Conservation (phyloP, 2,329 filamentous ascomycete genomes). For the Paecilomyces formosus region DNA sequence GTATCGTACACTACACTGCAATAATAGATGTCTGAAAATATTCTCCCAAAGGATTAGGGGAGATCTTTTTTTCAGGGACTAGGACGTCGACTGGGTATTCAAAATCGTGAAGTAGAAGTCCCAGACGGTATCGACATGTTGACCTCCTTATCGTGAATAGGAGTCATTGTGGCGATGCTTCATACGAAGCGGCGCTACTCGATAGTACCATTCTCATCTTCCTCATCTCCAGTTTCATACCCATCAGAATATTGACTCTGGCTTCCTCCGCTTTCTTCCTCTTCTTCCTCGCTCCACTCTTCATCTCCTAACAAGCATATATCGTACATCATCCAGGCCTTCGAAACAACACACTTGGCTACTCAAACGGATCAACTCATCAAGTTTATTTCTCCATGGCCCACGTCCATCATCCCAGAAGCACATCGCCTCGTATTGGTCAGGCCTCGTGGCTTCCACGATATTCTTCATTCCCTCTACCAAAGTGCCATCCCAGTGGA, state of each 20-base stretch:
- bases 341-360: neutral
- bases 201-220: neutral
- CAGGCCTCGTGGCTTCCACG: slow-evolving; percentile 3
- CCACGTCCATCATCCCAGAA: neutral
- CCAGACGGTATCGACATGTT: no score
- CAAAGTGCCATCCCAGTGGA: slow-evolving; percentile 2
- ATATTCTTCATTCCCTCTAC: slow-evolving; percentile 10
- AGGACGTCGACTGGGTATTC: no score
- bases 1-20: no score
- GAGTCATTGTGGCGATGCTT: no score
- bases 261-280: neutral
- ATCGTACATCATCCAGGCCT: neutral
- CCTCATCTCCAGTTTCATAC: neutral
- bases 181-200: no score
- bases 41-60: no score
- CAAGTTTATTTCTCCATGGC: slow-evolving; percentile 3
- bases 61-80: no score
- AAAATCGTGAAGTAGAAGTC: no score
- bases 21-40: no score
- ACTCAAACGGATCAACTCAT: slow-evolving; percentile 6
- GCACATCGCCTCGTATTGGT: slow-evolving; percentile 4
- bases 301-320: neutral
- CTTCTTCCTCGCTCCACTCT: neutral
- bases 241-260: neutral
- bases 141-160: no score